Evolutionary conservation across 177 flowering plant species (phyloP).

Genomic region (Vitis hybrid): DNA sequence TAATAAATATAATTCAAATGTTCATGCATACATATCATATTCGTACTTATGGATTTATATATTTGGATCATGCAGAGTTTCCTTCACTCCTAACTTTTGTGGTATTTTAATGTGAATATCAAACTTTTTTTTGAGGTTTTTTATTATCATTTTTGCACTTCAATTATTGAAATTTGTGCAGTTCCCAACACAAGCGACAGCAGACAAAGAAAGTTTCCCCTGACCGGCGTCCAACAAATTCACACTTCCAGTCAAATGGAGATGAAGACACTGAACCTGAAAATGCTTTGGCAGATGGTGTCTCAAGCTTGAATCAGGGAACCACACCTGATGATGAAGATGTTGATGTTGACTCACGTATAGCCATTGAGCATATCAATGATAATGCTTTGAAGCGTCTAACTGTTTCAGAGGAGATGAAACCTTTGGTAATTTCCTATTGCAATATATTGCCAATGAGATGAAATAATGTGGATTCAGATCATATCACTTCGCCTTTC

Average conservation of each 20-base stretch:
- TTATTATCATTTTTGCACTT: background rate
- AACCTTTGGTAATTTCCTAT: conserved; percentile 23
- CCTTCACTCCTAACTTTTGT: too few species aligned
- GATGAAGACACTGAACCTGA: conserved; percentile 37
- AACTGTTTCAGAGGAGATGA: conserved; percentile 14
- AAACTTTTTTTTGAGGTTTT: background rate
- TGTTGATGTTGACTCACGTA: conserved; percentile 8
- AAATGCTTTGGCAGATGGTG: conserved; percentile 16
- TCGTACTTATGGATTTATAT: too few species aligned
- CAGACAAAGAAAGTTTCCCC: conserved; percentile 46
- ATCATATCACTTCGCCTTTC: background rate
- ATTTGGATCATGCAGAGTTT: too few species aligned
- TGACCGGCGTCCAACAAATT: conserved; percentile 29
- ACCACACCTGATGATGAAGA: conserved; percentile 8
- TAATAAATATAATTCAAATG: too few species aligned
- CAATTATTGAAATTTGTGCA: conserved; percentile 25
- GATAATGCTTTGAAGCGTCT: conserved; percentile 14
- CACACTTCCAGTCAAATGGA: conserved; percentile 24
- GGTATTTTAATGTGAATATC: too few species aligned
- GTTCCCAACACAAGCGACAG: conserved; percentile 57
- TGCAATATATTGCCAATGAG: background rate
- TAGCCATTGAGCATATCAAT: conserved; percentile 21
- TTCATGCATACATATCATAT: too few species aligned
- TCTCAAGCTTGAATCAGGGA: conserved; percentile 23
- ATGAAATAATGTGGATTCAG: background rate